phyloP scores from a whole-genome alignment of 1,284 basidiomycete species.

The Cutaneotrichosporon spelunceum region DNA sequence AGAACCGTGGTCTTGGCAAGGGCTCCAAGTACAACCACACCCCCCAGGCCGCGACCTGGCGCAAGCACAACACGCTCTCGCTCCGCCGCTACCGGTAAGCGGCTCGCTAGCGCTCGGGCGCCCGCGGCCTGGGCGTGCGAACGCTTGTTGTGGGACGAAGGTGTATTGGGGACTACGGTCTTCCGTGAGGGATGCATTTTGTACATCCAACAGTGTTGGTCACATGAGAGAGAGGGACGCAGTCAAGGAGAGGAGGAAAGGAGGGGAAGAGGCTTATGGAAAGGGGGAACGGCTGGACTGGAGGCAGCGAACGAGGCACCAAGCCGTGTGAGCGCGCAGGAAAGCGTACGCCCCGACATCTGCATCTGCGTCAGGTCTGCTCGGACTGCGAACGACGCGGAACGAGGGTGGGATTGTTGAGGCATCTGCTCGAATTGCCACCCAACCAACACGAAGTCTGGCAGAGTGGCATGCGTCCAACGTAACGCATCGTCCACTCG shows the following conservation, averaged over 20 bases:
- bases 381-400: neutral
- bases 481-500: too few species aligned
- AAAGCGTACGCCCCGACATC: neutral
- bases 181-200: conserved; percentile 7
- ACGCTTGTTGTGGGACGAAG: neutral
- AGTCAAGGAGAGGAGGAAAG: neutral
- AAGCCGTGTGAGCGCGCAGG: neutral
- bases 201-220: conserved; percentile 9
- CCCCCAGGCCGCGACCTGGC: conserved; percentile 87
- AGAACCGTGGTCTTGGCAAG: conserved; percentile 80
- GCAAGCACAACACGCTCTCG: conserved; percentile 96
- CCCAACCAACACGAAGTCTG: neutral
- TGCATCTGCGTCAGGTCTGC: neutral
- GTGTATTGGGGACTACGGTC: conserved; percentile 1
- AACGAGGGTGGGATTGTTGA: neutral
- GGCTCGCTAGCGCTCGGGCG: conserved; percentile 12
- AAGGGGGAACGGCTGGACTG: neutral
- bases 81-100: conserved; percentile 93
- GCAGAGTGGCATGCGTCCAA: too few species aligned
- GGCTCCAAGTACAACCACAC: conserved; percentile 94
- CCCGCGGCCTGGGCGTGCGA: conserved; percentile 16
- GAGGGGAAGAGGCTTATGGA: neutral
- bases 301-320: neutral
- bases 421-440: neutral
- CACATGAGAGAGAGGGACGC: neutral